Evolutionary conservation across 257 asterid genomes (phyloP).

Genomic region (Verbena officinalis): DNA sequence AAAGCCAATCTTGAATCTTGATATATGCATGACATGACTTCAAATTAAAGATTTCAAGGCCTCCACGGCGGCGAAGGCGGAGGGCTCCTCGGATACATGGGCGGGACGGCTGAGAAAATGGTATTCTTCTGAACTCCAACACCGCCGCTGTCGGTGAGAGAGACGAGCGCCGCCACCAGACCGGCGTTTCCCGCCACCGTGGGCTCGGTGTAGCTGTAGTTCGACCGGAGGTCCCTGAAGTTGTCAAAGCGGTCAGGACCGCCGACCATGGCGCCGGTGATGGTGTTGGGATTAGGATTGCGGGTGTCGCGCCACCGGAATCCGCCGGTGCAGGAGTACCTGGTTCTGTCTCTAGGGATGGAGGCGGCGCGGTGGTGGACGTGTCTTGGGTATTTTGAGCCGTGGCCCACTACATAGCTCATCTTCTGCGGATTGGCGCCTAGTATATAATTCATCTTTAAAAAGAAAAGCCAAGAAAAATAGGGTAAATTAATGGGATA

Average conservation of each 20-base stretch:
- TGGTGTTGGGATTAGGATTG: constrained; percentile 61
- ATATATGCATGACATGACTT: background rate
- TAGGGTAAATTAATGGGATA: background rate
- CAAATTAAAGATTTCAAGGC: constrained; percentile 40
- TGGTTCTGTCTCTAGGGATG: constrained; percentile 49
- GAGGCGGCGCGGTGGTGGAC: constrained; percentile 97
- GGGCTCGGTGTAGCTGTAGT: constrained; percentile 83
- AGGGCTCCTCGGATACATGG: constrained; percentile 56
- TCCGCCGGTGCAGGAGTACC: constrained; percentile 80
- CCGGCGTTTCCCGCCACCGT: constrained; percentile 93
- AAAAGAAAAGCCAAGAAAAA: background rate
- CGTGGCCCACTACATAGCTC: constrained; percentile 88
- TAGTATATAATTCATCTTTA: constrained; percentile 63
- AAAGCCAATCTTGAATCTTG: background rate
- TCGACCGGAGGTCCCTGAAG: constrained; percentile 58
- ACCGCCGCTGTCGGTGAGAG: constrained; percentile 63
- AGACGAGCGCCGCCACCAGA: constrained; percentile 78
- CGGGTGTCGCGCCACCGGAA: constrained; percentile 65
- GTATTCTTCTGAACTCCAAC: constrained; percentile 62
- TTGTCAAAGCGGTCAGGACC: constrained; percentile 85
- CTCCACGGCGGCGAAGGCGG: constrained; percentile 95
- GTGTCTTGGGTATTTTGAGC: constrained; percentile 59
- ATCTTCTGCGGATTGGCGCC: constrained; percentile 74
- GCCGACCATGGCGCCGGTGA: constrained; percentile 84
- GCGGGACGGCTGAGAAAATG: constrained; percentile 78